Conservation (phyloP, 257 asterid genomes). For the Solanum megistacrolobum region DNA sequence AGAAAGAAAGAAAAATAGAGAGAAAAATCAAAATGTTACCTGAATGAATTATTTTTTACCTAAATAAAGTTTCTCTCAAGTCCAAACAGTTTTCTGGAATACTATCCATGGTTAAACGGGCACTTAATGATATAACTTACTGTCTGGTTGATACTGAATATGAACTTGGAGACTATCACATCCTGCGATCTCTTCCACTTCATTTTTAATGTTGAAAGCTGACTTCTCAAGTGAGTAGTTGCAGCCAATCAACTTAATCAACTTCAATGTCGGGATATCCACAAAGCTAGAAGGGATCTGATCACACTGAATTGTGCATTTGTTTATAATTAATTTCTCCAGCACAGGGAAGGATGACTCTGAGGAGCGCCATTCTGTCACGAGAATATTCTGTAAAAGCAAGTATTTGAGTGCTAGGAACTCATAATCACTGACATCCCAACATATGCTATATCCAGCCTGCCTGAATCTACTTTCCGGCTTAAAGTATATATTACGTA, state of each 20-base stretch:
- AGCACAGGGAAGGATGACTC: neutral
- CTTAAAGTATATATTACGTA: neutral
- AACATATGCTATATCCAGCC: neutral
- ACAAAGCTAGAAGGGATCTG: neutral
- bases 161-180: neutral
- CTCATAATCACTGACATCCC: neutral
- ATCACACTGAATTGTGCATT: neutral
- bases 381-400: neutral
- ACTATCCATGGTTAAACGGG: neutral
- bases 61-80: neutral
- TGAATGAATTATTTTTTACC: neutral
- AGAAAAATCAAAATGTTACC: neutral
- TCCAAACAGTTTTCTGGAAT: neutral
- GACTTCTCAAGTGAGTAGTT: rapidly evolving
- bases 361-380: neutral
- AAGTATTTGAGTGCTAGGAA: neutral
- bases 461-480: neutral
- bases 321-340: neutral
- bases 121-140: neutral
- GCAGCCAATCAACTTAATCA: neutral
- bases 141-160: too few relatives aligned
- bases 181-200: neutral
- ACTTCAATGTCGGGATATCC: neutral
- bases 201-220: neutral
- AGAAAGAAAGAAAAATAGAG: neutral